Evolutionary conservation across 768 basidiomycete species (phyloP), one percentile per base, ranked within the genome.

Genomic region (Tephrocybe rancida): DNA sequence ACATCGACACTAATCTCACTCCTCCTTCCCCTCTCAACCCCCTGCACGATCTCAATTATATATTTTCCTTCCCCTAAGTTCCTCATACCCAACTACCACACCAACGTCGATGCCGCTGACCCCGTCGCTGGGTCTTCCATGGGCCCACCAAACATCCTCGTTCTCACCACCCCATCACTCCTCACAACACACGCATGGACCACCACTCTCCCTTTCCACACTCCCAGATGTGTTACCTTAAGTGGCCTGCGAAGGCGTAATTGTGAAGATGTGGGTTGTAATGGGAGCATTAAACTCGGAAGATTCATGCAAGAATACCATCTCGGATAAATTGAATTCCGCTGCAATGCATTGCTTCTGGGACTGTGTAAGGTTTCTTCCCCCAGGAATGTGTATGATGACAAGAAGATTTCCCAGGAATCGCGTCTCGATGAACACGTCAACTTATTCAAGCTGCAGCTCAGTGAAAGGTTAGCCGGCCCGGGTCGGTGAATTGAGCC

Each of bases 271-370:
- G 43, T 78, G 72, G 54, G 75, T 73, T 8, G 53, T 59, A 22
- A 69, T 59, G 1, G 69, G 63, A 3, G 57, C 54, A 26, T 52
- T 19, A 9, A 44, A 55, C 27, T 63, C 61, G 13, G 56, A 51
- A 13, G 57, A 55, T 48, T 72, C 68, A 54, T 78, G 75, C 2
- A 75, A 64, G 59, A 79, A 78, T 24, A 79, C 74, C 0, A 77
- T 79, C 45, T 80, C 79, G 5, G 78, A 76, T 50, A 78, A 68
- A 57, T 81, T 79, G 64, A 81, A 81, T 55, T 80, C 79, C 24
- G 70, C 67, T 3, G 79, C 77, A 48, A 79, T 73, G 11, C 54
- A 63, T 49, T 76, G 76, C 54, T 79, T 79, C 50, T 75, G 68
- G 5, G 57, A 42, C 48, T 75, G 74, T 2, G 74, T 57, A 18